Base-by-base conservation (phyloP, 768 basidiomycete species). In the Imleria badia region DNA sequence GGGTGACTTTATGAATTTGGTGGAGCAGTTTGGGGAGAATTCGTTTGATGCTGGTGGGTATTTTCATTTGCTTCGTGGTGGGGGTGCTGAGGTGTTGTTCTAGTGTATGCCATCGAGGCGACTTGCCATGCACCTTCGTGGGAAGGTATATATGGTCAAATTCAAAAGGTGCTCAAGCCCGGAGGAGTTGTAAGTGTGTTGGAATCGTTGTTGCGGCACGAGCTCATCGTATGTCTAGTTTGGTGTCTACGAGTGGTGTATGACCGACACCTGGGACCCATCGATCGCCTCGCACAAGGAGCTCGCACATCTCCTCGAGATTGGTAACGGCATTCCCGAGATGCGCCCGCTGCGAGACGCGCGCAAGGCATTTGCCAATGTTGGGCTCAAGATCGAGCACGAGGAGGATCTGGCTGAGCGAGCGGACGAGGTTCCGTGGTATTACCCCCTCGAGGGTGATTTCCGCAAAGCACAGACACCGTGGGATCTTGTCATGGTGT, bases 171-270 rank as follows among this genome's bases (percentile, higher is more conserved):
- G 29, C 79, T 98, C 64, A 98, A 98, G 77, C 96, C 96, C 1
- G 96, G 95, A 75, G 96, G 96, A 59, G 78, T 90, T 20, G 94
- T 95, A 67, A 70, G 91, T 82, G 29, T 52, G 44, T n/a, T 20
- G 22, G 7, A 3, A 2, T 41, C 58, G 5, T 19, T 12, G 26
- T 48, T 5, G 6, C 6, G 45, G 5, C 43, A 33, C n/a, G 45
- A 2, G 57, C 60, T 56, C 3, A 55, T 26, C 6, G 44, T 31
- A 41, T 36, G 47, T 38, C 1, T 57, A 95, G 90, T 97, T 97
- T 72, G 96, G 95, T 66, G 90, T 98, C 35, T 99, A 98, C 73
- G 97, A 98, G 71, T 99, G 96, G 96, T 87, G 86, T 73, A 98
- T 99, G 97, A 98, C 97, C 19, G 94, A 98, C 71, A 69, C 73